phyloP scores from a whole-genome alignment of 2,329 filamentous ascomycete species.

The Phialophora verrucosa region DNA sequence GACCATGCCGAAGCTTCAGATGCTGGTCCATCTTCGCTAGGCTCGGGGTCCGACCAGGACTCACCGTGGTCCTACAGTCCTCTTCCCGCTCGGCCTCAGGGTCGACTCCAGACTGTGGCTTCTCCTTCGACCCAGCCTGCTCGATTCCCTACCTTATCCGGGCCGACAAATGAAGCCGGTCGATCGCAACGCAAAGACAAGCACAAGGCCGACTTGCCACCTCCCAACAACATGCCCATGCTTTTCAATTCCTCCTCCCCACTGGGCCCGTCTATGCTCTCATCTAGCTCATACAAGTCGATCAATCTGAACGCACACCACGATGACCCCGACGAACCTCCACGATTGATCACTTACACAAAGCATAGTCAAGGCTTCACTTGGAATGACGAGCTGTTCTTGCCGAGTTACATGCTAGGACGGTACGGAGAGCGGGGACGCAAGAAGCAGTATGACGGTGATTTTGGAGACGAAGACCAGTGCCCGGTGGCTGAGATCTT shows the following conservation, averaged over 20 bases:
- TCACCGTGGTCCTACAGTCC: constrained; percentile 34
- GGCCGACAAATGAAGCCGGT: constrained; percentile 10
- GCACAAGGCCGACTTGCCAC: constrained; percentile 31
- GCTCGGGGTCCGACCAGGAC: constrained; percentile 31
- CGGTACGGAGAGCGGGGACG: constrained; percentile 37
- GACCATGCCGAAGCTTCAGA: constrained; percentile 33
- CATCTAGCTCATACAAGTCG: constrained; percentile 40
- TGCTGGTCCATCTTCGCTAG: constrained; percentile 36
- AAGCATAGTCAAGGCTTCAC: constrained; percentile 41
- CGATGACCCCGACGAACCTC: constrained; percentile 39
- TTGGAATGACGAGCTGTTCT: constrained; percentile 42
- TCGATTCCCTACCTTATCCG: constrained; percentile 17
- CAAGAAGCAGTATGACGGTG: constrained; percentile 39
- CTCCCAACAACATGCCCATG: constrained; percentile 30
- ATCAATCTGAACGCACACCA: constrained; percentile 39
- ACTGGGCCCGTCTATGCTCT: constrained; percentile 40
- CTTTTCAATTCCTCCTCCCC: constrained; percentile 34
- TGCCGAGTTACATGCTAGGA: constrained; percentile 40
- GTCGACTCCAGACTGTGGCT: constrained; percentile 26
- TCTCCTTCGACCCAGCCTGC: constrained; percentile 25
- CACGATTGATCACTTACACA: constrained; percentile 39
- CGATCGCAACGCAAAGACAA: constrained; percentile 37
- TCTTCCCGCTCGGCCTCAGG: constrained; percentile 21
- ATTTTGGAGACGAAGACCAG: constrained; percentile 39
- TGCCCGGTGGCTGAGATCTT: constrained; percentile 41